Conservation (phyloP, 768 basidiomycete species). For the Tricholoma bakamatsutake region DNA sequence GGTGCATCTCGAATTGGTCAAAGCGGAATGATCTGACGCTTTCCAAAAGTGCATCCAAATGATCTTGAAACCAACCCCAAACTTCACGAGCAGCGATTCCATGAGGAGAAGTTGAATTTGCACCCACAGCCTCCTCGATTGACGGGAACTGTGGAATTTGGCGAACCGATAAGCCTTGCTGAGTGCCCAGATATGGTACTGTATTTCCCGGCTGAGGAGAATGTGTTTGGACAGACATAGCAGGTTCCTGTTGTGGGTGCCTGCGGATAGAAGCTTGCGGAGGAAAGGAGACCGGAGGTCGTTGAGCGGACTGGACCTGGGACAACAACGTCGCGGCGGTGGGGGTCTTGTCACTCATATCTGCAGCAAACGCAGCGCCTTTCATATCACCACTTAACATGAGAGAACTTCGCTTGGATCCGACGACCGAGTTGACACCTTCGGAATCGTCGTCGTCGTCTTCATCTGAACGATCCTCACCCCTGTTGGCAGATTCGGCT, state of each 20-base stretch:
- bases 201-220: constrained; percentile 46
- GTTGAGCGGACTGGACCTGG: constrained; percentile 66
- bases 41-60: constrained; percentile 78
- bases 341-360: constrained; percentile 80
- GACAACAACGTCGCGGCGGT: constrained; percentile 74
- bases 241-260: constrained; percentile 55
- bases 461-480: constrained; percentile 74
- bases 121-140: constrained; percentile 79
- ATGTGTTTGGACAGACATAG: constrained; percentile 48
- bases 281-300: constrained; percentile 55
- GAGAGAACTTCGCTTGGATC: constrained; percentile 72
- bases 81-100: constrained; percentile 78
- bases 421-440: constrained; percentile 52
- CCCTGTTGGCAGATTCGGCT: constrained; percentile 49
- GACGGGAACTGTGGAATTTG: constrained; percentile 77
- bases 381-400: constrained; percentile 62
- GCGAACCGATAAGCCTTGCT: constrained; percentile 59
- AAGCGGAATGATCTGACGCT: constrained; percentile 73
- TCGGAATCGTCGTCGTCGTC: constrained; percentile 87
- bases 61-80: constrained; percentile 91
- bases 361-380: constrained; percentile 49
- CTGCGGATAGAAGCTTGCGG: constrained; percentile 74
- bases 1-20: constrained; percentile 85
- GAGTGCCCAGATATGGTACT: constrained; percentile 42
- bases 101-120: constrained; percentile 69